Conservation (phyloP, 768 basidiomycete genomes). For the Cyathus striatus region DNA sequence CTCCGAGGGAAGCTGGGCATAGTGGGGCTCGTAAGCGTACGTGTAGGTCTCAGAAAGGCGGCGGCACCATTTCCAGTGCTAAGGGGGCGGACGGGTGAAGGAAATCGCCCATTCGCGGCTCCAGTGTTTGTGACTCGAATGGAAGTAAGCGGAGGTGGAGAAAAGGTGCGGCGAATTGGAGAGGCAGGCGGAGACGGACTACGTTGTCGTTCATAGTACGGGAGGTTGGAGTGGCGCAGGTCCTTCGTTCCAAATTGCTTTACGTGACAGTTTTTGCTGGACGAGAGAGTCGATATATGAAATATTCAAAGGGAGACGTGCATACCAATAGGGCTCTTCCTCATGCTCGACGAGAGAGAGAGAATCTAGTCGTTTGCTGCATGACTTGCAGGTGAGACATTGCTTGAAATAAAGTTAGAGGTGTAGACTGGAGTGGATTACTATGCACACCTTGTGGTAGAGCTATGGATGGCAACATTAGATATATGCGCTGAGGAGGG, state of each 20-base stretch:
- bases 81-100: slow-evolving; percentile 6
- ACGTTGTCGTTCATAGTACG: slow-evolving; percentile 34
- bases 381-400: slow-evolving; percentile 74
- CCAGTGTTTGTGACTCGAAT: slow-evolving; percentile 15
- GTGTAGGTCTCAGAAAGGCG: slow-evolving; percentile 14
- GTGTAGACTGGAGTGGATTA: neutral
- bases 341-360: slow-evolving; percentile 77
- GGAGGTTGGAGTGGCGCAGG: slow-evolving; percentile 67
- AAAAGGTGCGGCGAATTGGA: slow-evolving; percentile 8
- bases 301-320: neutral
- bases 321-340: slow-evolving; percentile 56
- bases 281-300: slow-evolving; percentile 1
- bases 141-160: slow-evolving; percentile 20
- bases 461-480: slow-evolving; percentile 38
- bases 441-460: slow-evolving; percentile 63
- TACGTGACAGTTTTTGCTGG: slow-evolving; percentile 78
- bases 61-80: slow-evolving; percentile 9
- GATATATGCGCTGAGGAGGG: slow-evolving; percentile 1
- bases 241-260: slow-evolving; percentile 77
- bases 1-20: slow-evolving; percentile 22
- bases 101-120: neutral
- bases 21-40: slow-evolving; percentile 25
- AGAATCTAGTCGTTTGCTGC: slow-evolving; percentile 77
- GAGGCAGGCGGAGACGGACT: slow-evolving; percentile 11
- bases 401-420: slow-evolving; percentile 36